Base-by-base conservation (phyloP, 441 rosid genomes). In the Daphne laureola region DNA sequence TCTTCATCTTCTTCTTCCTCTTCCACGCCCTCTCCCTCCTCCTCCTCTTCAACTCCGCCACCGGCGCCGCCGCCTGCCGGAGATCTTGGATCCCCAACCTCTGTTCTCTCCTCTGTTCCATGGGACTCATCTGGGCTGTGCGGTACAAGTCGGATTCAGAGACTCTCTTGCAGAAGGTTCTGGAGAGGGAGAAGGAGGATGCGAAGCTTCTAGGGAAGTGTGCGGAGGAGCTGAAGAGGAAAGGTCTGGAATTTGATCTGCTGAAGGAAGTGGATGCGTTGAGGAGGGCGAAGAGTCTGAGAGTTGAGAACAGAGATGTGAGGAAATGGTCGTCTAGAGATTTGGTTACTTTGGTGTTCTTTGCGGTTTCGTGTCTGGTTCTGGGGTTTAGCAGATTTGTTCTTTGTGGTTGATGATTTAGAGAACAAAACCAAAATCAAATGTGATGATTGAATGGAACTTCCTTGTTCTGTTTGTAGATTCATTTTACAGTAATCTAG, bases 151-250 rank as follows among this genome's bases (percentile, higher is more conserved):
- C 78, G 0, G 96, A 93, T n/a, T 73, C 76, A 14, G 96, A 93
- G 62, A 62, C 64, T 12, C 98, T 84, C 59, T 45, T 89, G 58
- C 89, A 80, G 72, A 93, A 84, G 82, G 9, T 89, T 44, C 50
- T 93, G 40, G 86, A 78, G 70, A 77, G 98, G 64, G 98, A 93
- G 74, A 82, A 84, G 40, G 97, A 89, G 59, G 98, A 93, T n/a
- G 84, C 74, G 58, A 80, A 81, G 58, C 65, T 93, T 73, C 38
- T 93, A 73, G 72, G 67, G 0, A 93, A 82, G 70, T 93, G 98
- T 38, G 92, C 83, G 46, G 97, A 87, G 55, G 97, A 92, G 64
- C 54, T 92, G 87, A 89, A 84, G 90, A 84, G 68, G 80, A 87
- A 89, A 68, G 98, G 98, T 0, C 12, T 73, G 12, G 98, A 84